Evolutionary conservation across 371 early-diverging fungal species (phyloP), one percentile per base, ranked within the genome.

Genomic region (Globomyces sp.): DNA sequence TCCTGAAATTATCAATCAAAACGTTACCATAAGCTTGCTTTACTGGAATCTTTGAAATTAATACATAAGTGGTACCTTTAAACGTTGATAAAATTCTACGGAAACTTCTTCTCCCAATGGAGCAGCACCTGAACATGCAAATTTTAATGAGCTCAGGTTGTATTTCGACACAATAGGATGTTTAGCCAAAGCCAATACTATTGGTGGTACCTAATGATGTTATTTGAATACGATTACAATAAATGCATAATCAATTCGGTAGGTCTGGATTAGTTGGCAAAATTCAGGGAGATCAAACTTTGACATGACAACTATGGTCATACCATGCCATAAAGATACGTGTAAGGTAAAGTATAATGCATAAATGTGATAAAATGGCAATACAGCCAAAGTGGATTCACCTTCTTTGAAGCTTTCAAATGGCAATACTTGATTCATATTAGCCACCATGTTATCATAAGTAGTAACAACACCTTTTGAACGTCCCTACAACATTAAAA

Each of bases 341-440:
- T 49, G 57, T 6, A 74, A 51, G 42, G 5, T 41, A 11, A 70
- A 8, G 40, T 44, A 61, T 47, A 70, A 55, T 8, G 67, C 92
- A 71, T 90, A 93, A 57, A 90, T 87, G 68, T 93, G 94, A 72
- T 84, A 93, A 63, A 90, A 88, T 1, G 93, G 93, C 57, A 92
- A 77, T 57, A 91, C 84, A 0, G 87, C 91, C 37, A 89, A 39
- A 39, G 52, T 68, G 13, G 49, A 50, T 34, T 67, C 69, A 5
- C 47, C 59, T n/a, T 48, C 52, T 39, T 58, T 63, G 9, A 39
- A 39, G 37, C 58, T 45, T 41, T 65, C 65, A 43, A 67, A 52
- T 24, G 8, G 4, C 1, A 1, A n/a, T 24, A 85, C 67, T 69
- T 93, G 93, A n/a, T 77, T 66, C 3, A 88, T 69, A 65, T 92